Percentiles rank a stretch among this genome's conserved stretches.
Conservation (phyloP, 768 basidiomycete species). For the Mycena metata region DNA sequence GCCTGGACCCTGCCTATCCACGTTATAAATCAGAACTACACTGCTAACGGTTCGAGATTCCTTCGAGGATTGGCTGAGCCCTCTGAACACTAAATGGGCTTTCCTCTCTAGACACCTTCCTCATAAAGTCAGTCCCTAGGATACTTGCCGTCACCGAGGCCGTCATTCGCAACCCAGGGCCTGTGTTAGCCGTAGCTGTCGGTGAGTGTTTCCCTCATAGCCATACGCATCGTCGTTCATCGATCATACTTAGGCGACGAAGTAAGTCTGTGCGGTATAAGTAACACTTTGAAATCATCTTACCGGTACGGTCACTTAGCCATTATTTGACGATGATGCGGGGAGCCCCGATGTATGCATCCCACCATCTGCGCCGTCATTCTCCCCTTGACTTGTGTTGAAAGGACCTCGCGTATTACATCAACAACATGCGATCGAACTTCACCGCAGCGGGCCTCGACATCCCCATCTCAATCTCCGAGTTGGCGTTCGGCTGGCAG, state of each 20-base stretch:
- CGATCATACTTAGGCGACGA: constrained; percentile 28
- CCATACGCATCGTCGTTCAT: constrained; percentile 14
- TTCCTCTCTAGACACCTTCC: constrained; percentile 32
- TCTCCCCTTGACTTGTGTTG: constrained; percentile 19
- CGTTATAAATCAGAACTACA: constrained; percentile 32
- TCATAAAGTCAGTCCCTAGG: constrained; percentile 33
- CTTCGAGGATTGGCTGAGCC: constrained; percentile 6
- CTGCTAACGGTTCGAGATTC: constrained; percentile 29
- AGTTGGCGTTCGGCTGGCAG: constrained; percentile 36
- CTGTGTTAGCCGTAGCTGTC: constrained; percentile 34
- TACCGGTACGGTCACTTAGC: constrained; percentile 21
- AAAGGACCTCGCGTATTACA: constrained; percentile 31
- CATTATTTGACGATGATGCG: constrained; percentile 34
- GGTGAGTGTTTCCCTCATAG: constrained; percentile 25
- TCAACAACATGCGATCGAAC: constrained; percentile 30
- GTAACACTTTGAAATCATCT: constrained; percentile 14
- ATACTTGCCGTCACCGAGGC: constrained; percentile 37
- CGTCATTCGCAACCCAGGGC: constrained; percentile 36
- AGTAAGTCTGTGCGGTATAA: constrained; percentile 20
- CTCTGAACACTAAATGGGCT: constrained; percentile 8
- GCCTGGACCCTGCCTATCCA: constrained; percentile 37
- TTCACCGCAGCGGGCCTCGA: constrained; percentile 32
- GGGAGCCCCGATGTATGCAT: constrained; percentile 30
- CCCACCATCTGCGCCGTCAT: constrained; percentile 16
- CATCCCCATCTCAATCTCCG: constrained; percentile 36